phyloP scores from a whole-genome alignment of 805 yeast species.

The Kodamaea fukazawae region DNA sequence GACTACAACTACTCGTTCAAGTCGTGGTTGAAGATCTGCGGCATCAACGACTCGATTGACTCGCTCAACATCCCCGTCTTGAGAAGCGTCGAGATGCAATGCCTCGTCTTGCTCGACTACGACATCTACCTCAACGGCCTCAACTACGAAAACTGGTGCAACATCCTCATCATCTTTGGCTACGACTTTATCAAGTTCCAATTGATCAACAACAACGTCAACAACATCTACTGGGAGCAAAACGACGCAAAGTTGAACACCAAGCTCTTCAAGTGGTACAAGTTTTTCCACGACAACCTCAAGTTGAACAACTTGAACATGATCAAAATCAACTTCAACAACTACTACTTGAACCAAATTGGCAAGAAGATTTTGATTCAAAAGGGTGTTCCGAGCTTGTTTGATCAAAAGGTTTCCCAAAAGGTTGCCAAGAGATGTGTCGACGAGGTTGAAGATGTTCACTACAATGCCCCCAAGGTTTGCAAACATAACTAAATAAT shows the following conservation, averaged over 20 bases:
- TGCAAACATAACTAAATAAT: constrained; percentile 2
- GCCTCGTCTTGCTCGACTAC: constrained; percentile 56
- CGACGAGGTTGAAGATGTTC: constrained; percentile 7
- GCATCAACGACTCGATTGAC: constrained; percentile 30
- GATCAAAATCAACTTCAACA: constrained; percentile 24
- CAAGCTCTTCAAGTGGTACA: constrained; percentile 29
- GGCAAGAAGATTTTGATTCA: constrained; percentile 28
- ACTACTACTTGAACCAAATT: constrained; percentile 29
- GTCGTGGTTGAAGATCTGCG: constrained; percentile 75
- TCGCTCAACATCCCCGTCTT: constrained; percentile 47
- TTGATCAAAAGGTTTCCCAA: not conserved
- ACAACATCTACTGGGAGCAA: constrained; percentile 26
- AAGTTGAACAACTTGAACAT: constrained; percentile 21
- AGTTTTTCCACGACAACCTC: constrained; percentile 23
- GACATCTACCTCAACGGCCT: constrained; percentile 50
- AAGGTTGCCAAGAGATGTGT: constrained; percentile 9
- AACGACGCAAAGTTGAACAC: constrained; percentile 17
- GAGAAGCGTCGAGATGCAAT: constrained; percentile 48
- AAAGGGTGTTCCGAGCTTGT: constrained; percentile 10
- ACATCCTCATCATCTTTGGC: constrained; percentile 39
- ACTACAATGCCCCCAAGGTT: not conserved
- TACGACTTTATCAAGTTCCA: constrained; percentile 42
- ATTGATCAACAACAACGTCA: constrained; percentile 19
- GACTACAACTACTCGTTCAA: constrained; percentile 68
- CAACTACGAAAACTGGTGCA: constrained; percentile 49